Conservation (phyloP, 768 basidiomycete genomes). For the Russula griseocarnosa region DNA sequence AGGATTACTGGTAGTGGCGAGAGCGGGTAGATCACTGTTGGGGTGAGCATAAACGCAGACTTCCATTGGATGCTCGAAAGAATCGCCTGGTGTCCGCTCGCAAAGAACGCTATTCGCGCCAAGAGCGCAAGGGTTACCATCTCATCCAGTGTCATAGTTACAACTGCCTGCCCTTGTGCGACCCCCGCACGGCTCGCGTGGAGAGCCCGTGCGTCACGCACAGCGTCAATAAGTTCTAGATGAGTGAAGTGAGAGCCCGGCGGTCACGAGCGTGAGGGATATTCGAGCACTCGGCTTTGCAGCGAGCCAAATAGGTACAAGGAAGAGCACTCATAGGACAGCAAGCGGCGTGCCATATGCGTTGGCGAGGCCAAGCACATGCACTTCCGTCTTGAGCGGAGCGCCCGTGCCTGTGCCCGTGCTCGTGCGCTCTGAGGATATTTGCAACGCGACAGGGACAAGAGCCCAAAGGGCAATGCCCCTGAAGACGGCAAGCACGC, state of each 20-base stretch:
- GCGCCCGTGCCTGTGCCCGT: slow-evolving; percentile 9
- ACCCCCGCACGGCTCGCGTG: slow-evolving; percentile 44
- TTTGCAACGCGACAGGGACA: slow-evolving; percentile 69
- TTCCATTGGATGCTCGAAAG: slow-evolving; percentile 95
- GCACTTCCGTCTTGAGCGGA: slow-evolving; percentile 44
- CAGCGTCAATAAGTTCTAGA: slow-evolving; percentile 77
- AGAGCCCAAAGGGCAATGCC: slow-evolving; percentile 66
- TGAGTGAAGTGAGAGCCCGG: slow-evolving; percentile 72
- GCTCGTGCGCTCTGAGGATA: slow-evolving; percentile 41
- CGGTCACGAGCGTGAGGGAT: slow-evolving; percentile 55
- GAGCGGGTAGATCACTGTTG: slow-evolving; percentile 63
- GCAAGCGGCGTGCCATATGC: slow-evolving; percentile 86
- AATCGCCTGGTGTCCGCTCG: slow-evolving; percentile 89
- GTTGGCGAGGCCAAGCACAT: slow-evolving; percentile 82
- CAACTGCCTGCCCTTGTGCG: neutral
- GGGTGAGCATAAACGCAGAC: slow-evolving; percentile 77
- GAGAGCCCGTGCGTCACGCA: slow-evolving; percentile 62
- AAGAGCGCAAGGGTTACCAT: slow-evolving; percentile 71
- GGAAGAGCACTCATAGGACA: slow-evolving; percentile 68
- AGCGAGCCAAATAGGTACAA: slow-evolving; percentile 59
- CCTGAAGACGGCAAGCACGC: slow-evolving; percentile 49
- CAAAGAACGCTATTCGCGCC: slow-evolving; percentile 72
- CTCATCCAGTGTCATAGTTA: slow-evolving; percentile 50
- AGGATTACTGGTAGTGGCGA: slow-evolving; percentile 68
- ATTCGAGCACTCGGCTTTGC: slow-evolving; percentile 83